Evolutionary conservation across 192 early-diverging fungal species (phyloP), one percentile per base, ranked within the genome.

Genomic region (Gigaspora rosea): DNA sequence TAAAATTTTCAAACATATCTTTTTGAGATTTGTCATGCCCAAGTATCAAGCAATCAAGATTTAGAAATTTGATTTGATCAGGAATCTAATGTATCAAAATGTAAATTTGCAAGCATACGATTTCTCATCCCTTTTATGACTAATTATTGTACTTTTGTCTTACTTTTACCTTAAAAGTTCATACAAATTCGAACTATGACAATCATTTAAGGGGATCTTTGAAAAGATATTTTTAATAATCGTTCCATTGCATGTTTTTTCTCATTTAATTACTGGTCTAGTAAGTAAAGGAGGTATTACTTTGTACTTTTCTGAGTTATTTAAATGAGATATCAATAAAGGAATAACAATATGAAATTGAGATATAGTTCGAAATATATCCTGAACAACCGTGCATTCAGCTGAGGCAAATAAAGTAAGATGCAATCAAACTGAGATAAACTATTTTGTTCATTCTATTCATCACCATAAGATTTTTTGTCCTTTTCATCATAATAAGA

Each of bases 91-190:
- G 73, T 57, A 58, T 75, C 73, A 49, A 54, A 54, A 75, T 75
- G 73, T 63, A 27, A 75, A 75, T 75, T 75, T 49, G 73, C 73
- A 33, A 75, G 58, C 48, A 75, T 22, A 62, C 73, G 41, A 75
- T 75, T 18, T 59, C 51, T n/a, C 33, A 62, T 62, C 36, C 47
- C 73, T 58, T 41, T 47, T 13, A 33, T 63, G 73, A 48, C 64
- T 75, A 16, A 75, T 35, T 10, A 75, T 75, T 1, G 12, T 27
- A 27, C 27, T 27, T 27, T 27, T 27, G 27, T 1, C 27, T 27
- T 46, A 46, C 73, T 75, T 64, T 75, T 75, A 4, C 73, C 73
- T 35, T 48, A 20, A 5, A 33, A 47, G 48, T 75, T 57, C 8
- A 11, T 63, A 63, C 73, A 57, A 27, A 75, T 47, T 22, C 73